Evolutionary conservation across 441 rosid genomes (phyloP), one percentile per base, ranked within the genome.

Genomic region (Adansonia grandidieri): DNA sequence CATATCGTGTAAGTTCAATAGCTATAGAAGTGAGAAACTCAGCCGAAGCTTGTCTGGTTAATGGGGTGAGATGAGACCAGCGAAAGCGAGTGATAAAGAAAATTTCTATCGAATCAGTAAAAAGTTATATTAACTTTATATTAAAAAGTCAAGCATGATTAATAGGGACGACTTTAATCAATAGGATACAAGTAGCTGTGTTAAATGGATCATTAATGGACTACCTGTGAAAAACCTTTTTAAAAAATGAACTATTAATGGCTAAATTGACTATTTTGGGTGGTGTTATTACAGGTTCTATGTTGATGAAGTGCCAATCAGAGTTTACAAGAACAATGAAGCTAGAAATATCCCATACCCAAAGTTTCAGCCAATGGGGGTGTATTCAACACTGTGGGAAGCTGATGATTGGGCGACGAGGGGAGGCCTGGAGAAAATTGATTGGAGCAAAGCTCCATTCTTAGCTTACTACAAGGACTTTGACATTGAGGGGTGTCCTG

Each of bases 391-490:
- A 9, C 81, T 90, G 66, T 90, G 94, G 94, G 91, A 90, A 82
- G 92, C 94, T 1, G 94, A 90, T 78, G 84, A 90, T 42, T 90
- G 94, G 94, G 94, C 92, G 44, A 90, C 92, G 47, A 89, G 94
- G 77, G 94, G 94, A 0, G 92, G 94, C 19, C 83, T 87, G 9
- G 94, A 90, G 87, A 90, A 90, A 75, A 90, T 89, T 44, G 64
- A 89, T 79, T 90, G 94, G 94, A 82, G 79, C 73, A 90, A 87
- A 83, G 91, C 94, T 15, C 94, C 94, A 0, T 90, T 90, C 78
- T 83, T 81, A 24, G 86, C 94, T 42, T 87, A 87, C 72, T 89
- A 90, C 90, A 89, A 79, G 79, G 92, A 87, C 80, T 90, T 90
- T 66, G 92, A 89, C 60, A 89, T 90, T 19, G 94, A 90, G 76